Conservation (phyloP, 176 grass and related monocot genomes). For the Olyra latifolia region DNA sequence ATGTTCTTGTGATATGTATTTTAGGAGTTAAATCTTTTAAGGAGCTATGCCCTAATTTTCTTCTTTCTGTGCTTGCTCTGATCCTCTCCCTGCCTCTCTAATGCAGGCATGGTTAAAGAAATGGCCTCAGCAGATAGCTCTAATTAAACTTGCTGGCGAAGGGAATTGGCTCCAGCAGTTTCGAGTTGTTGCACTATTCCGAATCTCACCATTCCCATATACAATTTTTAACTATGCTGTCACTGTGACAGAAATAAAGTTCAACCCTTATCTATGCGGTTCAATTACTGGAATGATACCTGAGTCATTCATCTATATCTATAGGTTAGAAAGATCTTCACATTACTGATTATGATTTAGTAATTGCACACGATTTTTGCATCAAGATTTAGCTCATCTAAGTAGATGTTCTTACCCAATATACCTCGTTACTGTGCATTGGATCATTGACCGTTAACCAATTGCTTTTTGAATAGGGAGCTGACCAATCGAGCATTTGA, state of each 20-base stretch:
- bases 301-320: slow-evolving; percentile 94
- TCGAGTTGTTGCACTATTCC: slow-evolving; percentile 83
- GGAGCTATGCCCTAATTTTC: not conserved
- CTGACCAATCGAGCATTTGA: not conserved
- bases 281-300: slow-evolving; percentile 97
- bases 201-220: slow-evolving; percentile 95
- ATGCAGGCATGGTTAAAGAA: slow-evolving; percentile 81
- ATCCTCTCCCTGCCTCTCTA: not conserved
- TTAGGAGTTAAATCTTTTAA: not conserved
- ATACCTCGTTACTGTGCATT: not conserved
- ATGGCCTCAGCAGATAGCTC: slow-evolving; percentile 85
- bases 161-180: slow-evolving; percentile 93
- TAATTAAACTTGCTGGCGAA: slow-evolving; percentile 88
- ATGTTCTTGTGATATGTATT: not conserved
- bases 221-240: slow-evolving; percentile 96
- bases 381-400: slow-evolving; percentile 2
- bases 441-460: not conserved
- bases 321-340: slow-evolving; percentile 60
- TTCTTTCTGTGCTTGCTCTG: not conserved
- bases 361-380: not conserved
- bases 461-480: not conserved
- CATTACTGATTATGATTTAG: not conserved
- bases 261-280: slow-evolving; percentile 81
- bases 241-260: slow-evolving; percentile 79
- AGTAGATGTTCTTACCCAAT: not conserved